A percentile compares a stretch with the other conserved stretches of the same genome.
Evolutionary conservation across 495 filamentous ascomycete genomes (phyloP).

Genomic region (Penicillium parvum): DNA sequence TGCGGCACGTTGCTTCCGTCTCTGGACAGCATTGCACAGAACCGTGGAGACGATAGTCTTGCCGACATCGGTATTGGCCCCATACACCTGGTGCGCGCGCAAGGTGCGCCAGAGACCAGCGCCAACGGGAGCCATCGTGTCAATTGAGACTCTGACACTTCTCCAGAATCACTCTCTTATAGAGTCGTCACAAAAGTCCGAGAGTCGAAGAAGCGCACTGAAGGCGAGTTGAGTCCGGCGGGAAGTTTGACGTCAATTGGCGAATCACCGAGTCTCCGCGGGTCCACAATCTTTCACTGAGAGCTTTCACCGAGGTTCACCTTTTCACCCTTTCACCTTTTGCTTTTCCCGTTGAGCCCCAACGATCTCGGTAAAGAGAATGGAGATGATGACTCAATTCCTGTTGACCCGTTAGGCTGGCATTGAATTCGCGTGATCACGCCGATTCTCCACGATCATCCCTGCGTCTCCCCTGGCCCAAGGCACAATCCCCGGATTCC

Average conservation of each 20-base stretch:
- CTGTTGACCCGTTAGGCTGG: too few relatives aligned
- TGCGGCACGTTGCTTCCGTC: slow-evolving; percentile 44
- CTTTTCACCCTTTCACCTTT: too few relatives aligned
- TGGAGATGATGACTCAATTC: too few relatives aligned
- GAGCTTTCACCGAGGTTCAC: slow-evolving; percentile 23
- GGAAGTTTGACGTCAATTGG: slow-evolving; percentile 9
- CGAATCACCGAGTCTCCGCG: slow-evolving; percentile 13
- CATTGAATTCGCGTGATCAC: not conserved
- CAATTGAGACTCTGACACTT: not conserved
- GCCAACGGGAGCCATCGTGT: slow-evolving; percentile 32
- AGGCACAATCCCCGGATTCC: slow-evolving; percentile 7
- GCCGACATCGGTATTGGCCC: slow-evolving; percentile 76
- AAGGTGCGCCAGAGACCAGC: slow-evolving; percentile 58
- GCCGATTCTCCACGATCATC: not conserved
- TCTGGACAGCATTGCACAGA: slow-evolving; percentile 56
- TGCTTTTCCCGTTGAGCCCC: slow-evolving; percentile 17
- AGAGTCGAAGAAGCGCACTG: too few relatives aligned
- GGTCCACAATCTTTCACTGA: slow-evolving; percentile 7
- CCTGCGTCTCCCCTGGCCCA: not conserved
- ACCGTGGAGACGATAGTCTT: slow-evolving; percentile 73
- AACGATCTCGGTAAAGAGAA: slow-evolving; percentile 8
- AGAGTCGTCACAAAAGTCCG: too few relatives aligned
- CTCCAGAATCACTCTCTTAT: too few relatives aligned
- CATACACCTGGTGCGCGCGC: slow-evolving; percentile 65
- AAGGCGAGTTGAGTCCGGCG: too few relatives aligned